A percentile compares a stretch with the other conserved stretches of the same genome.
Conservation (phyloP, 768 basidiomycete species). For the Mycena rosella region DNA sequence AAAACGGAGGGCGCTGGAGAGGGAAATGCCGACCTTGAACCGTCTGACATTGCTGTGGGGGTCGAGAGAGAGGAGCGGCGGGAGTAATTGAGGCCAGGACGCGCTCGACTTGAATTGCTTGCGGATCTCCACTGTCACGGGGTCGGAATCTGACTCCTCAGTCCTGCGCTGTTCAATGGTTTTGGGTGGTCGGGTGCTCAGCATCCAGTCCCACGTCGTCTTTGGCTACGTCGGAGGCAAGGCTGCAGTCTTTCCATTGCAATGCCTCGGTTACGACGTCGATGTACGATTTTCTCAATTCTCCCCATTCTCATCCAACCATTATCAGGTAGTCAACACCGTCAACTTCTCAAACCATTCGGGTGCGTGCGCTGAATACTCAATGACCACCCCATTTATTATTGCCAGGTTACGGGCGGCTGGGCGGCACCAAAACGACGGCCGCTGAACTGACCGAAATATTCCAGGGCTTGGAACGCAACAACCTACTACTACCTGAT, state of each 20-base stretch:
- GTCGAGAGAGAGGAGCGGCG: not conserved
- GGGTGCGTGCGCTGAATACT: constrained; percentile 58
- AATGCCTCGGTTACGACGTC: constrained; percentile 93
- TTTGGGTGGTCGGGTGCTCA: constrained; percentile 72
- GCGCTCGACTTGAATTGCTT: no score
- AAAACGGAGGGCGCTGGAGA: constrained; percentile 1
- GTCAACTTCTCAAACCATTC: constrained; percentile 97
- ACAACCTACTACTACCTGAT: constrained; percentile 78
- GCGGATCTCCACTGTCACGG: no score
- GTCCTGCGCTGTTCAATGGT: not conserved
- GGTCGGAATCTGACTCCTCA: no score
- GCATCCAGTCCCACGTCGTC: constrained; percentile 93
- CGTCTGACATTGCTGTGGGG: constrained; percentile 67
- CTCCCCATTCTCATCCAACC: constrained; percentile 27
- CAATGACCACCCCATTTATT: not conserved
- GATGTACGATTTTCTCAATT: constrained; percentile 71
- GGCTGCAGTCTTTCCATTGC: constrained; percentile 82
- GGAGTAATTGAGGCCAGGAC: constrained; percentile 1
- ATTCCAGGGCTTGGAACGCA: constrained; percentile 78
- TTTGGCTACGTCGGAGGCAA: constrained; percentile 95
- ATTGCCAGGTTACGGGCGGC: constrained; percentile 80
- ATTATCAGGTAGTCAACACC: constrained; percentile 82
- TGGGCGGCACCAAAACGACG: constrained; percentile 83
- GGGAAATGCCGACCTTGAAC: constrained; percentile 61
- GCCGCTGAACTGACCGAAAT: constrained; percentile 82